phyloP scores from a whole-genome alignment of 2,329 filamentous ascomycete genomes.

The Penicillium polonicum region DNA sequence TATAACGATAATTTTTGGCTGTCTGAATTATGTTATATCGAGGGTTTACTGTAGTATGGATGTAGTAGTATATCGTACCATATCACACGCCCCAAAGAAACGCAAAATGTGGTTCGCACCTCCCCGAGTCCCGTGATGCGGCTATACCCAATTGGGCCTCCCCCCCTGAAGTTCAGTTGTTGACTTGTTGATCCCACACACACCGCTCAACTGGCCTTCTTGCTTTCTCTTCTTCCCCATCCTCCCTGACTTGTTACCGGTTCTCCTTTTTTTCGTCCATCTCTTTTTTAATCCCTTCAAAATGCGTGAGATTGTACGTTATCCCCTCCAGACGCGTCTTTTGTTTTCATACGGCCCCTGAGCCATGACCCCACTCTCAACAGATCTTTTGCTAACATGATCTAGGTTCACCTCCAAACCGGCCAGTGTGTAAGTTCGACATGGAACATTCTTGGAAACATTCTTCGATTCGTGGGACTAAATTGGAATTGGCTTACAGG shows the following conservation, averaged over 20 bases:
- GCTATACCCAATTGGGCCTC: conserved; percentile 26
- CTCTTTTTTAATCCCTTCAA: conserved; percentile 16
- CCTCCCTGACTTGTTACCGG: conserved; percentile 23
- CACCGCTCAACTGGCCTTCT: conserved; percentile 32
- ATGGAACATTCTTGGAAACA: conserved; percentile 5
- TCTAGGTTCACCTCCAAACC: conserved; percentile 97
- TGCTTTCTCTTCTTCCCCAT: conserved; percentile 27
- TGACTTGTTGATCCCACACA: conserved; percentile 34
- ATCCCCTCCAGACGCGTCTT: conserved; percentile 37
- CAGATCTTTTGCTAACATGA: conserved; percentile 40
- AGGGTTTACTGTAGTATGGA: too few species aligned
- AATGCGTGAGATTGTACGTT: conserved; percentile 72
- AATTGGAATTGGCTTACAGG: conserved; percentile 55
- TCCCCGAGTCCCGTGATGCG: conserved; percentile 29
- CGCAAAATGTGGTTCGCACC: conserved; percentile 30
- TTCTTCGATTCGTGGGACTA: conserved; percentile 21
- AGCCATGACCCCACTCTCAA: conserved; percentile 33
- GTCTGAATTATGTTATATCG: too few species aligned
- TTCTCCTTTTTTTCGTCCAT: conserved; percentile 17
- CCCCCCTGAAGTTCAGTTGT: conserved; percentile 27
- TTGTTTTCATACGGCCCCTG: conserved; percentile 31
- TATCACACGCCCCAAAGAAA: conserved; percentile 7
- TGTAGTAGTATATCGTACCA: background rate
- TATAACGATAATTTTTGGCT: too few species aligned
- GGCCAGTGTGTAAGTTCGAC: conserved; percentile 86